These are phyloP conservation scores for Taiwanofungus camphoratus DNA, from an alignment of 1,284 basidiomycete species.

Conservation along the genomic window DNA sequence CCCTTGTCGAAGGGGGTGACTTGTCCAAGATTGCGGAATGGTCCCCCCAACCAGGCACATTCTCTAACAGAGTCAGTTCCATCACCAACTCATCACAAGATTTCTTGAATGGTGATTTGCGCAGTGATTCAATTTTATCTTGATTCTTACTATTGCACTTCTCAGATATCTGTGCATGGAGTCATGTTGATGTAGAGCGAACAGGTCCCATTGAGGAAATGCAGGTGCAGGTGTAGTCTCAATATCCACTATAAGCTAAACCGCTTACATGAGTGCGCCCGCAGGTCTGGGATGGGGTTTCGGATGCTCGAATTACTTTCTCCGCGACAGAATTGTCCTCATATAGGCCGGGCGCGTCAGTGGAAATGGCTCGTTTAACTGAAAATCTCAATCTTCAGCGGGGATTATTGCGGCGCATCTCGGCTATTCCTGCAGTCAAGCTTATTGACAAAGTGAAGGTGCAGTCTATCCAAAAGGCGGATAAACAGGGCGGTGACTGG, in stretches of 20 bases:
- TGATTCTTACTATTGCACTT: background rate
- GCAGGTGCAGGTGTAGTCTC: conserved; percentile 51
- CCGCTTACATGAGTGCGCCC: conserved; percentile 2
- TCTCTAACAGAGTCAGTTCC: conserved; percentile 87
- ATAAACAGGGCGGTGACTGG: conserved; percentile 52
- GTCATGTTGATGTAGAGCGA: conserved; percentile 64
- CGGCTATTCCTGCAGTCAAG: conserved; percentile 37
- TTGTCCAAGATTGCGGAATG: conserved; percentile 67
- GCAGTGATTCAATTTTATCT: background rate
- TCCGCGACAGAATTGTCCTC: conserved; percentile 45
- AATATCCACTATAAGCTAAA: background rate
- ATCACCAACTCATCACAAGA: conserved; percentile 79
- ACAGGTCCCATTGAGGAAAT: conserved; percentile 78
- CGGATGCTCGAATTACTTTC: conserved; percentile 75
- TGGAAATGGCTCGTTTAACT: conserved; percentile 70
- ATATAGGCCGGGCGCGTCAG: conserved; percentile 22
- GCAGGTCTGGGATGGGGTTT: conserved; percentile 88
- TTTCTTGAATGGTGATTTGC: conserved; percentile 63
- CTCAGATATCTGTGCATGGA: conserved; percentile 83
- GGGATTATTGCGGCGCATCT: conserved; percentile 61
- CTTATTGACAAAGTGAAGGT: conserved; percentile 69
- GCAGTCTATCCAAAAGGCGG: conserved; percentile 47
- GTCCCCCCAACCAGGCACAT: conserved; percentile 51
- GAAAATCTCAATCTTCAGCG: conserved; percentile 91
- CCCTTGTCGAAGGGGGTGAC: conserved; percentile 78